Base-by-base conservation (phyloP, 352 stramenopile species). In the Phytophthora multivora region DNA sequence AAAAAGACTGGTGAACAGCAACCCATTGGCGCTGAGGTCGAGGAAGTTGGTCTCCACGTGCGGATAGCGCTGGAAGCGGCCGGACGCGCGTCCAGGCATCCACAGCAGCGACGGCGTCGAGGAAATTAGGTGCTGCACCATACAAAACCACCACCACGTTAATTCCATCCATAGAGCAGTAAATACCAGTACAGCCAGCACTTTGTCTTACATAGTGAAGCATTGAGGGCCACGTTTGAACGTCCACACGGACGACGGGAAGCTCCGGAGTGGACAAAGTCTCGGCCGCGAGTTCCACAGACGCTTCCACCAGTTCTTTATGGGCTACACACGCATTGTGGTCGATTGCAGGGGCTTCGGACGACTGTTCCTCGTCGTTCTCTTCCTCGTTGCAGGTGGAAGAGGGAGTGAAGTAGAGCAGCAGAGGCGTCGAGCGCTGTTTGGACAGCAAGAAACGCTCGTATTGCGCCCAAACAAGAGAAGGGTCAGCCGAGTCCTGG, bases 21-120 rank as follows among this genome's bases (percentile, higher is more conserved):
- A 60, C 13, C 58, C 43, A 48, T 66, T 68, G 35, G 28, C 36
- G 1, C 67, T 67, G 31, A 90, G 68, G 30, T 86, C 69, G n/a
- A 90, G 55, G 16, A 81, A 85, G 48, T 90, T 90, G 49, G 70
- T 83, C 31, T 83, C 69, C 4, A 67, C 51, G 41, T 85, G 75
- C 13, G 78, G 69, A 43, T 73, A 87, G 13, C 80, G 80, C 67
- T 90, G 80, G 69, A 90, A 88, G 12, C 53, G 47, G 3, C 58
- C 61, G 2, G 71, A 71, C 1, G 71, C 51, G 12, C 80, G 71
- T 41, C 75, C 72, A 19, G 78, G 69, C 2, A 90, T 52, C 74
- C 77, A 90, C 55, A 88, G 54, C 23, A 90, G 59, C 51, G 78
- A 83, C 21, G 80, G 78, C 15, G 62, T 74, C 39, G 66, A 52